Evolutionary conservation across 2,329 filamentous ascomycete species (phyloP).

Genomic region (Cladorrhinum sp.): DNA sequence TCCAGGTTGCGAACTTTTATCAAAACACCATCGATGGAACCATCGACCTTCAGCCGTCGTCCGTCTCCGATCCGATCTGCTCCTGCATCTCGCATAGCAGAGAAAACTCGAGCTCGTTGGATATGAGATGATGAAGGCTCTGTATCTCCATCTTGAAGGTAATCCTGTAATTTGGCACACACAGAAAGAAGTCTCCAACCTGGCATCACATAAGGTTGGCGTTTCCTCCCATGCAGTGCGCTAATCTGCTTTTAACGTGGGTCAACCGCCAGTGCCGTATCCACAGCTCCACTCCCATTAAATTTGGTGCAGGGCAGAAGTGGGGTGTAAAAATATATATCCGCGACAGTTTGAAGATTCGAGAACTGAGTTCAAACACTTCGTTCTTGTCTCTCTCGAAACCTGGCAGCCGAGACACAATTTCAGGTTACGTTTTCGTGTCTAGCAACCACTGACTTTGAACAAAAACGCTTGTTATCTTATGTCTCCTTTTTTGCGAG

Average conservation of each 20-base stretch:
- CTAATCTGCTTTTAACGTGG: constrained; percentile 12
- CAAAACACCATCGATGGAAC: constrained; percentile 4
- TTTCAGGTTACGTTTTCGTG: neutral
- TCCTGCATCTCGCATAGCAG: neutral
- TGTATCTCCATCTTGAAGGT: neutral
- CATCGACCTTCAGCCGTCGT: constrained; percentile 2
- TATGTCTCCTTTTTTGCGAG: neutral
- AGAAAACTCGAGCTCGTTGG: neutral
- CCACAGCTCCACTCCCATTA: constrained; percentile 24
- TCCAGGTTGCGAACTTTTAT: constrained; percentile 15
- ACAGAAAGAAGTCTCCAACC: constrained; percentile 6
- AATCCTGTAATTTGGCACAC: constrained; percentile 13
- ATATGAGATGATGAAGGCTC: neutral
- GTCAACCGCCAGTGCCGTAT: constrained; percentile 16
- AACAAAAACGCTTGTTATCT: neutral
- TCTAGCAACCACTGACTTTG: neutral
- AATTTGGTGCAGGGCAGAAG: constrained; percentile 22
- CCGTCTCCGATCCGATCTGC: neutral
- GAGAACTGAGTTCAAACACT: neutral
- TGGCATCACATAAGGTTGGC: neutral
- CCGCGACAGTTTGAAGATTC: neutral
- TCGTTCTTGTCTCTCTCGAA: neutral
- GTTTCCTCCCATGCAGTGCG: constrained; percentile 1
- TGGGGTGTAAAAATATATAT: constrained; percentile 12
- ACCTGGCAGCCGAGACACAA: neutral